Base-by-base conservation (phyloP, 768 basidiomycete species). In the Lactifluus pinguis region DNA sequence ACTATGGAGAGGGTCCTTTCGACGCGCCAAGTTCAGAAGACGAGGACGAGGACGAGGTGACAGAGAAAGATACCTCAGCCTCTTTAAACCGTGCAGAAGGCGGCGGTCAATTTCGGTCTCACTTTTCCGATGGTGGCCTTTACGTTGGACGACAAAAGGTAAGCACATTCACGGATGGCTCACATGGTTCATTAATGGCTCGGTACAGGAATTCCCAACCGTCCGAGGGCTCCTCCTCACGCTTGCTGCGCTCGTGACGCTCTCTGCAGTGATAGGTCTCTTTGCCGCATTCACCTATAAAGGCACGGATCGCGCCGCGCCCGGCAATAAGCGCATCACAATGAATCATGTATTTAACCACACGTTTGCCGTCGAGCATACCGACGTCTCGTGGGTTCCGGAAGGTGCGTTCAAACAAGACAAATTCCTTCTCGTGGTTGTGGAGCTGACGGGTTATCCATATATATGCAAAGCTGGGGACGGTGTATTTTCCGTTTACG, bases 281-380 rank as follows among this genome's bases (percentile, higher is more conserved):
- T 79, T 93, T 64, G 87, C 92, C 13, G 93, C 90, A 0, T 76
- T 79, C 53, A 78, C 83, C 2, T 97, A 92, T 74, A 77, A 78
- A 29, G 82, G 85, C 19, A 73, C 78, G 57, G 68, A 79, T 8
- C 80, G 79, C 70, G 76, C 73, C 67, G 67, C 76, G 6, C 76
- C 77, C 30, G 88, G 90, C 2, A 77, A 71, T 39, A 77, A 76
- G 60, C 88, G 82, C 65, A 77, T 98, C 34, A 87, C 86, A 4
- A 83, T 98, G 80, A 92, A 98, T 69, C 87, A 94, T 70, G 72
- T 97, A 53, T 93, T 92, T 76, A 95, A 97, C 69, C 92, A 92
- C 4, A 98, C 95, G 2, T 98, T 98, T 69, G 62, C 38, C 15
- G 72, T 77, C 2, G 69, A 78, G 3, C 66, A 69, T 2, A 76